Conservation (phyloP, 2,329 filamentous ascomycete genomes). For the Epichloe gansuensis region DNA sequence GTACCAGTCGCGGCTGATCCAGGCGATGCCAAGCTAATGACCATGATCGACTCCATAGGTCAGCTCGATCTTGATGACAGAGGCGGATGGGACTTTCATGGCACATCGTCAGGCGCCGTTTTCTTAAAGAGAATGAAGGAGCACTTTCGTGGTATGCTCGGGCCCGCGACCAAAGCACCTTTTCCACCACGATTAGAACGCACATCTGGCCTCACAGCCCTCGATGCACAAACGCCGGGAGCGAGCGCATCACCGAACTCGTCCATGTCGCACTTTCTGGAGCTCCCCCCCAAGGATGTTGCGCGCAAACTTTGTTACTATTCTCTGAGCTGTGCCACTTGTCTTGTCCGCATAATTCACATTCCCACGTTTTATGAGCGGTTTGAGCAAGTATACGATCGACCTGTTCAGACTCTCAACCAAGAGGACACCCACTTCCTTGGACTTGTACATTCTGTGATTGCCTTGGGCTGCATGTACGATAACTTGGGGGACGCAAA, state of each 20-base stretch:
- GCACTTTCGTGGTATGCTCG: slow-evolving; percentile 68
- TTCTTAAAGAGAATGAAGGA: slow-evolving; percentile 81
- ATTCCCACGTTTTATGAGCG: slow-evolving; percentile 67
- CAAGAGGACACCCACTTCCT: slow-evolving; percentile 55
- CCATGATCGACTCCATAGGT: slow-evolving; percentile 89
- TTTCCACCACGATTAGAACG: slow-evolving; percentile 42
- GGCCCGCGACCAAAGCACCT: slow-evolving; percentile 46
- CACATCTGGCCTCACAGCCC: slow-evolving; percentile 36
- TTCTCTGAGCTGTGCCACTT: slow-evolving; percentile 43
- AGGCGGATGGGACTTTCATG: slow-evolving; percentile 90
- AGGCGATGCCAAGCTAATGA: slow-evolving; percentile 66
- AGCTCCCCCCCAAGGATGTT: slow-evolving; percentile 54
- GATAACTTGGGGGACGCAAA: slow-evolving; percentile 41
- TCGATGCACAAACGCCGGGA: slow-evolving; percentile 57
- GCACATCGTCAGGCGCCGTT: slow-evolving; percentile 79
- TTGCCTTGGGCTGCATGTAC: slow-evolving; percentile 65
- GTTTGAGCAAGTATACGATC: slow-evolving; percentile 67
- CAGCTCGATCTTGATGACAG: slow-evolving; percentile 84
- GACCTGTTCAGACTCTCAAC: slow-evolving; percentile 46
- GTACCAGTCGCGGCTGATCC: slow-evolving; percentile 24
- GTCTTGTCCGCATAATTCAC: slow-evolving; percentile 59
- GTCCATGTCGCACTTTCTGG: slow-evolving; percentile 39
- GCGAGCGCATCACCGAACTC: slow-evolving; percentile 48
- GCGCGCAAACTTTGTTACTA: slow-evolving; percentile 42
- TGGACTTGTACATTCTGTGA: slow-evolving; percentile 56